These are phyloP conservation scores for Carallia pectinifolia DNA, from an alignment of 345 rosid genomes.

Conservation along the genomic window DNA sequence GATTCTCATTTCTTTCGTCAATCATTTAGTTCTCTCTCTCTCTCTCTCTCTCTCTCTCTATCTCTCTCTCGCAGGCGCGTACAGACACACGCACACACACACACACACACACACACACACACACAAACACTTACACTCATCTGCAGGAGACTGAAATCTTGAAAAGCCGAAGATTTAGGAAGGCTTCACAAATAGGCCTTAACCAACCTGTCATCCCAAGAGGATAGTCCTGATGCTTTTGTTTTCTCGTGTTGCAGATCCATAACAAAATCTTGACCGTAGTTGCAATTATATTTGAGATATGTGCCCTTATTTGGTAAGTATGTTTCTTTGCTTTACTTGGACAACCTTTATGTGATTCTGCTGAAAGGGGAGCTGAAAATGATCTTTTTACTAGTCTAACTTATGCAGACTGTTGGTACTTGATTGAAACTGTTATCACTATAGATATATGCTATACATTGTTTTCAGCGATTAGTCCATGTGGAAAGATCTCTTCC, in stretches of 20 bases:
- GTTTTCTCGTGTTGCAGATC: constrained; percentile 50
- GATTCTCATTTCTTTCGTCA: neutral
- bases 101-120: too few species aligned
- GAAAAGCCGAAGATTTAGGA: neutral
- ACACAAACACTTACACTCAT: neutral
- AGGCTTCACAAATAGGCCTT: neutral
- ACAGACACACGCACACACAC: neutral
- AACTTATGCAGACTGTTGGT: neutral
- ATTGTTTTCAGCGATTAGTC: neutral
- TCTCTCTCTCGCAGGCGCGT: too few species aligned
- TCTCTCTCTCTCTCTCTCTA: neutral
- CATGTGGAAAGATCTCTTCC: neutral
- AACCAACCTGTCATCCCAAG: too few species aligned
- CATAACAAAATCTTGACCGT: constrained; percentile 75
- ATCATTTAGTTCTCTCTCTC: neutral
- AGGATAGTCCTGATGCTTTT: neutral
- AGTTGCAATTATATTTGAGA: constrained; percentile 77
- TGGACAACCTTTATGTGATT: neutral
- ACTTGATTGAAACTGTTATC: neutral
- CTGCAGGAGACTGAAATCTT: neutral
- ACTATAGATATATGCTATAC: neutral
- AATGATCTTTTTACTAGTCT: too few species aligned
- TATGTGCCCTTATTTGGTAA: constrained; percentile 84
- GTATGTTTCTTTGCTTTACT: constrained; percentile 23
- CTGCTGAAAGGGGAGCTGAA: neutral